Base-by-base conservation (phyloP, 306 rosid species). In the Alnus glutinosa region DNA sequence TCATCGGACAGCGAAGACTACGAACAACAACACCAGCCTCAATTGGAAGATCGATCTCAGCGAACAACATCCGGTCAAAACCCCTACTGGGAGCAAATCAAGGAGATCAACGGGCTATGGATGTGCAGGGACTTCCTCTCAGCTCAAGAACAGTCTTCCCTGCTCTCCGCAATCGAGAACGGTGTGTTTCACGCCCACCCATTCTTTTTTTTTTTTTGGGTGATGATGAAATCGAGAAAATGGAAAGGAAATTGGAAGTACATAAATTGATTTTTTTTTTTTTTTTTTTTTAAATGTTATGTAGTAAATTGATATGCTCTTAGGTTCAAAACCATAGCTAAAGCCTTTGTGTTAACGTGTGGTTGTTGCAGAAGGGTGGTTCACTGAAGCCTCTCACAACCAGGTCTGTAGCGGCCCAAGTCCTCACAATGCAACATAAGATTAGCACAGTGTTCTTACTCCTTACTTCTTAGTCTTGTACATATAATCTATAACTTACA, bases 41-140 rank as follows among this genome's bases (percentile, higher is more conserved):
- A 62, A 55, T 55, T 67, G 50, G 72, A 39, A 67, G 82, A 63
- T 63, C 67, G 13, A 73, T 28, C 74, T 46, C 66, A 3, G 7
- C 63, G 23, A 9, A 70, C 30, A 15, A 66, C 30, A 2, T 39
- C 6, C 23, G 67, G 23, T n/a, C 83, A 66, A 12, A 72, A 61
- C 55, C 71, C 55, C n/a, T 67, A 9, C 55, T 90, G 91, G 91
- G 88, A 80, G 36, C 68, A 76, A 6, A 67, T 87, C 15, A 58
- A 66, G 55, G 79, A 83, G 83, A 85, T 94, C 75, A 80, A 86
- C 32, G 98, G 98, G 1, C 77, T 92, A 63, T 92, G 92, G 92
- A 36, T 92, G 2, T 87, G 88, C 89, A 81, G 58, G 13, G 75
- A 83, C 46, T 90, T 92, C 61, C 90, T 92, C 73, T 87, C 92